These are phyloP conservation scores for Rubia peregrina DNA, from an alignment of 305 asterid species.

Conservation along the genomic window DNA sequence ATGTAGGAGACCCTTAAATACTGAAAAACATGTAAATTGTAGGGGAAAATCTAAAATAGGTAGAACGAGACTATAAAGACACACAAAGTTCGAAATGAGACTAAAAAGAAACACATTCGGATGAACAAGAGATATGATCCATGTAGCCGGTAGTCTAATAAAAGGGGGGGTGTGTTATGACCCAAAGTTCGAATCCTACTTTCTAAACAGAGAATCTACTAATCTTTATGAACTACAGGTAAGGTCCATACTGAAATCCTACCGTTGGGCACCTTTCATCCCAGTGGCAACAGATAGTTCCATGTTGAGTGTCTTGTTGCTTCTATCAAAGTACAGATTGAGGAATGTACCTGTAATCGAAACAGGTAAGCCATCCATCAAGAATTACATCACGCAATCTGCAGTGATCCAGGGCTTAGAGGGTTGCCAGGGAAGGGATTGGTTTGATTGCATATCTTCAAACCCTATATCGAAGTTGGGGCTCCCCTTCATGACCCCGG, in stretches of 20 bases:
- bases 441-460: conserved; percentile 74
- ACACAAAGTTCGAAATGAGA: not conserved
- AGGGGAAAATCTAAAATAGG: no score
- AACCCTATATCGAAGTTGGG: conserved; percentile 58
- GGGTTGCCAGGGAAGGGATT: conserved; percentile 77
- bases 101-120: no score
- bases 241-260: conserved; percentile 57
- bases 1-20: no score
- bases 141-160: not conserved
- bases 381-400: conserved; percentile 83
- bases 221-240: conserved; percentile 35
- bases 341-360: conserved; percentile 83
- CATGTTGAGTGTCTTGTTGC: conserved; percentile 60
- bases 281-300: conserved; percentile 59
- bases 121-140: not conserved
- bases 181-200: not conserved
- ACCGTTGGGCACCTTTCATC: conserved; percentile 74
- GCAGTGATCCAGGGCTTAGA: conserved; percentile 75
- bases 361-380: conserved; percentile 40
- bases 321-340: conserved; percentile 77
- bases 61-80: no score
- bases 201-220: not conserved
- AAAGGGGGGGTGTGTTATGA: not conserved
- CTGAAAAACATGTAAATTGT: no score
- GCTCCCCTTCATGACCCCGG: conserved; percentile 72